A percentile compares a stretch with the other conserved stretches of the same genome.
Conservation (phyloP, 129 eudicot species). For the Mikania micrantha region DNA sequence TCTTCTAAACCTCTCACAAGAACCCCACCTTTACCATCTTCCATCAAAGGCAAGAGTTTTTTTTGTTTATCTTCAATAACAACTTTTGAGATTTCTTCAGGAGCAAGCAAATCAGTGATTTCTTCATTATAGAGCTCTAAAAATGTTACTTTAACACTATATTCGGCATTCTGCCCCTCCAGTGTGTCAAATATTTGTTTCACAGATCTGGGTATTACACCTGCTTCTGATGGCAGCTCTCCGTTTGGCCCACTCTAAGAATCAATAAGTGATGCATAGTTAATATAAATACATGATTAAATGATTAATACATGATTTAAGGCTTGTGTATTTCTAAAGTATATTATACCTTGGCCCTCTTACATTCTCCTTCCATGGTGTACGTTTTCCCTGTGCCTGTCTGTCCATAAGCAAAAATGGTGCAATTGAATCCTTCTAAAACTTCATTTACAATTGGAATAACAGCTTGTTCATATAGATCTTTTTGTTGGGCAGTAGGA, state of each 20-base stretch:
- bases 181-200: conserved; percentile 90
- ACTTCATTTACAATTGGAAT: conserved; percentile 95
- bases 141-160: conserved; percentile 96
- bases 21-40: conserved; percentile 99
- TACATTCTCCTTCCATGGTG: conserved; percentile 98
- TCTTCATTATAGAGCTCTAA: conserved; percentile 95
- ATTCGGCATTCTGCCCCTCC: conserved; percentile 93
- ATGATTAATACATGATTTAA: background rate
- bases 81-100: conserved; percentile 73
- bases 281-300: background rate
- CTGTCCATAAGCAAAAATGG: conserved; percentile 96
- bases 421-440: conserved; percentile 91
- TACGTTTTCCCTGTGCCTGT: conserved; percentile 98
- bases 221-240: conserved; percentile 83
- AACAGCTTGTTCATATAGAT: conserved; percentile 85
- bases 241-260: conserved; percentile 83
- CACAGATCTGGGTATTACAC: conserved; percentile 93
- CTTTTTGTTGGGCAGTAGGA: conserved; percentile 76
- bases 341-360: conserved; percentile 73
- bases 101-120: conserved; percentile 95
- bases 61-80: conserved; percentile 75
- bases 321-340: background rate
- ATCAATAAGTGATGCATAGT: background rate
- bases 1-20: conserved; percentile 97
- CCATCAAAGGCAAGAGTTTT: conserved; percentile 87